These are phyloP conservation scores for Pythium aristosporum DNA, from an alignment of 352 stramenopile genomes.

Conservation along the genomic window DNA sequence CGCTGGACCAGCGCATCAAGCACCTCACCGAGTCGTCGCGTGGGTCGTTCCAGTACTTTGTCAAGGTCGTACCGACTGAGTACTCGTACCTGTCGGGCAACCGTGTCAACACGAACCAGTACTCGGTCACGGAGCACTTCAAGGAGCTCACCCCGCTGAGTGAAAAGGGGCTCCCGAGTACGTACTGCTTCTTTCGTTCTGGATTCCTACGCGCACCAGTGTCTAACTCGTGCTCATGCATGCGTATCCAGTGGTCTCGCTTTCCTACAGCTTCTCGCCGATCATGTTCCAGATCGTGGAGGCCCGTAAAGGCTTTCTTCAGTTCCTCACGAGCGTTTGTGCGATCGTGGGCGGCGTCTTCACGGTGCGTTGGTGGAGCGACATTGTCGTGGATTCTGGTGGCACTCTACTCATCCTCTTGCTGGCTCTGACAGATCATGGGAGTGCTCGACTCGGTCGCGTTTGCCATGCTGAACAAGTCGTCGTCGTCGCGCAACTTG, in stretches of 20 bases:
- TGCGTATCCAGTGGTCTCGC: constrained; percentile 90
- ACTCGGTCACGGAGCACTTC: constrained; percentile 97
- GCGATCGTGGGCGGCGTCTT: constrained; percentile 92
- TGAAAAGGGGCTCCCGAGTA: constrained; percentile 82
- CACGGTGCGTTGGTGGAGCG: constrained; percentile 47
- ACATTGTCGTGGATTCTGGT: background rate
- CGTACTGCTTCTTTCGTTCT: constrained; percentile 19
- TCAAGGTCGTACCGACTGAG: constrained; percentile 95
- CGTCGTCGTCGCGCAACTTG: constrained; percentile 21
- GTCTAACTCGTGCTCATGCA: constrained; percentile 6
- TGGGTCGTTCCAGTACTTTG: constrained; percentile 83
- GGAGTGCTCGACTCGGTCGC: constrained; percentile 36
- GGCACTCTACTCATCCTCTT: background rate
- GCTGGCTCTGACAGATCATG: constrained; percentile 30
- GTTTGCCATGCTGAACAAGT: constrained; percentile 31
- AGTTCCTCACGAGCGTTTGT: constrained; percentile 92
- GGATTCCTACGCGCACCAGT: background rate
- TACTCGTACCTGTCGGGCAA: constrained; percentile 90
- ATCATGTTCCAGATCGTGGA: constrained; percentile 96
- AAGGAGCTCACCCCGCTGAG: constrained; percentile 82
- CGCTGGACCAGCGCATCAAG: constrained; percentile 69
- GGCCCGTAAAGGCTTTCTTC: constrained; percentile 83
- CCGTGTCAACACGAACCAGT: constrained; percentile 95
- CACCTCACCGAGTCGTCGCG: constrained; percentile 44
- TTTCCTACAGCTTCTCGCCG: constrained; percentile 96